phyloP scores from a whole-genome alignment of 495 filamentous ascomycete genomes.

The Aspergillus nanangensis region DNA sequence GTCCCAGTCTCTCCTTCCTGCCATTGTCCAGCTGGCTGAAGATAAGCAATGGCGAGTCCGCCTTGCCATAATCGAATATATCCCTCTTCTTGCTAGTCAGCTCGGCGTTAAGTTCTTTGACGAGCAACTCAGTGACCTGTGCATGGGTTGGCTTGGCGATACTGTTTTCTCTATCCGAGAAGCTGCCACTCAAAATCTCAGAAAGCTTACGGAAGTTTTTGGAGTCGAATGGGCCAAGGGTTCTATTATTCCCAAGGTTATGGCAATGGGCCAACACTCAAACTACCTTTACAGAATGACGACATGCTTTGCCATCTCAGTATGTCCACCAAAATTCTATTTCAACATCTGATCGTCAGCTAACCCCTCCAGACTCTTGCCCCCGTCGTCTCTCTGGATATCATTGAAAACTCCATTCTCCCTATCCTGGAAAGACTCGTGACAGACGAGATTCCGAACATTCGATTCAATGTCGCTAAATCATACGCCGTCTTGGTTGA shows the following conservation, averaged over 20 bases:
- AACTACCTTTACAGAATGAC: conserved; percentile 99
- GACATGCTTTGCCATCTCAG: conserved; percentile 95
- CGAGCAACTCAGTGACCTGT: conserved; percentile 88
- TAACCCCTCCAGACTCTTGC: conserved; percentile 74
- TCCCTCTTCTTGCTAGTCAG: conserved; percentile 91
- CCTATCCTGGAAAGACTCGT: conserved; percentile 94
- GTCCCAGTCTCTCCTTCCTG: conserved; percentile 92
- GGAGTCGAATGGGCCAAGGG: conserved; percentile 97
- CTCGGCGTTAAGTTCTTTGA: conserved; percentile 98
- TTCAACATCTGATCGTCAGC: conserved; percentile 1
- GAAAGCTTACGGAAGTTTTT: conserved; percentile 97
- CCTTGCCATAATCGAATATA: conserved; percentile 98
- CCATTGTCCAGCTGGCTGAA: conserved; percentile 96
- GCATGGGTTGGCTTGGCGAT: conserved; percentile 99
- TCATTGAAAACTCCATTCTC: conserved; percentile 88
- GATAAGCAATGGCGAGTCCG: conserved; percentile 99
- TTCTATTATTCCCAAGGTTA: conserved; percentile 96
- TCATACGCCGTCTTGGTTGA: conserved; percentile 87
- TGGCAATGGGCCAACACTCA: conserved; percentile 94
- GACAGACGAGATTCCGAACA: conserved; percentile 92
- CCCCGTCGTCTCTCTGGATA: conserved; percentile 82
- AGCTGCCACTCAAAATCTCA: conserved; percentile 92
- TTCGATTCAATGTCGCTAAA: conserved; percentile 98
- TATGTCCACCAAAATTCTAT: conserved; percentile 46
- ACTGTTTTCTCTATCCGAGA: conserved; percentile 98